Base-by-base conservation (phyloP, 2,329 filamentous ascomycete genomes). In the Colletotrichum magnum region DNA sequence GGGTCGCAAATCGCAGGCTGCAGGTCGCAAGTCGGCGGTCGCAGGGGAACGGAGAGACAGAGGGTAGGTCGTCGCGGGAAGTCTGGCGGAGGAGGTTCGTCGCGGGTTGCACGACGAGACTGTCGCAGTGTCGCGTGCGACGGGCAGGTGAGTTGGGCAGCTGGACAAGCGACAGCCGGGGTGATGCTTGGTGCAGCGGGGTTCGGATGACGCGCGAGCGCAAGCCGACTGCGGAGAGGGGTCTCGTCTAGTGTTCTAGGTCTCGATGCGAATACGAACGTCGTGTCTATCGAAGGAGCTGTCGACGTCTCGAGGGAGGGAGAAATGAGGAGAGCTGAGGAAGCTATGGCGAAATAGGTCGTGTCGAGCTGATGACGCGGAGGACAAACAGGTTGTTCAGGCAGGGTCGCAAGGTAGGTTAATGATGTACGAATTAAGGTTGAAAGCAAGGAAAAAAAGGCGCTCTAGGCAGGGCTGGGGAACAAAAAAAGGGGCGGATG, bases 61-160 rank as follows among this genome's bases (percentile, higher is more conserved):
- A 54, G 6, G 13, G 18, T 24, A 43, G 13, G 13, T 41, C 41
- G 41, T 43, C 13, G 2, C 41, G 5, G 13, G 9, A 13, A 21
- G 52, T 39, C 41, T 41, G 24, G 16, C 32, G 36, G 50, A 6
- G 18, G 50, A 15, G 39, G 50, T 50, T 45, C 21, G 36, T 18
- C n/a, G 18, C 36, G 51, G 57, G 41, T 45, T 39, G 32, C 10
- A 36, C 32, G 45, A 45, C 47, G 45, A 32, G 32, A 43, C 6
- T 9, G 43, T 39, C 41, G 39, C 51, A 45, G 57, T 61, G 67
- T 69, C 67, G 67, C 62, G 63, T 69, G 67, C 66, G 62, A 69
- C 36, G 18, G 36, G 56, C 62, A 69, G 58, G 36, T 69, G 67
- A 69, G 67, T 60, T 62, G 51, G 45, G 56, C 56, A 69, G 66